Conservation (phyloP, 75 land plant genomes). For the Picea glauca region DNA sequence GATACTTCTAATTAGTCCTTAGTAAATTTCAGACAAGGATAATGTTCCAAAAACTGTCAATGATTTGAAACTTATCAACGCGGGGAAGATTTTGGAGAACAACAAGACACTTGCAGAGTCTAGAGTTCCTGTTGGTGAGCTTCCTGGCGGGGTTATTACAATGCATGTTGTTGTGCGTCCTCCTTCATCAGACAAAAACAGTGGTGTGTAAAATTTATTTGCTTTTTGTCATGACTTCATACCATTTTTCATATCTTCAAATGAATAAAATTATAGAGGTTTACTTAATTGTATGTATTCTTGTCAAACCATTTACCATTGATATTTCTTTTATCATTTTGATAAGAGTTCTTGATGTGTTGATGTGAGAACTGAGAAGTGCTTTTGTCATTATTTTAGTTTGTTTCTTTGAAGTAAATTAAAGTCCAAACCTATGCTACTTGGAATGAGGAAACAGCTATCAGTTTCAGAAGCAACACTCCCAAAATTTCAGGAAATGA, state of each 20-base stretch:
- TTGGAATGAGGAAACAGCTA: not conserved
- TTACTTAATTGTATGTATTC: not conserved
- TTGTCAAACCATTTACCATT: not conserved
- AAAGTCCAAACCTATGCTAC: not conserved
- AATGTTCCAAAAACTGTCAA: slow-evolving; percentile 61
- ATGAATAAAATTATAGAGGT: not conserved
- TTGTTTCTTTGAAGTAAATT: not conserved
- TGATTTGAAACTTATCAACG: slow-evolving; percentile 82
- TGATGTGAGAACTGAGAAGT: too few relatives aligned
- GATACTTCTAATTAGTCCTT: slow-evolving; percentile 1
- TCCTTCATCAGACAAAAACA: slow-evolving; percentile 55
- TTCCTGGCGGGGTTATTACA: slow-evolving; percentile 79
- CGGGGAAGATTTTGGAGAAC: slow-evolving; percentile 81
- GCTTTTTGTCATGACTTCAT: not conserved
- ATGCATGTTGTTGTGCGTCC: slow-evolving; percentile 88
- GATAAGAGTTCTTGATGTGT: not conserved
- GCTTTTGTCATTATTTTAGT: not conserved
- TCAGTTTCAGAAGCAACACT: too few relatives aligned
- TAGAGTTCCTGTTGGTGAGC: slow-evolving; percentile 59
- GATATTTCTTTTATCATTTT: not conserved
- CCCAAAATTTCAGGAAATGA: too few relatives aligned
- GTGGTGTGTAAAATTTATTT: slow-evolving; percentile 31
- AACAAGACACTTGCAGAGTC: slow-evolving; percentile 72
- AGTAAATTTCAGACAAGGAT: slow-evolving; percentile 45
- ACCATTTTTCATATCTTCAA: not conserved